Evolutionary conservation across 208 protist species (phyloP).

Genomic region (Acanthamoeba sp.): DNA sequence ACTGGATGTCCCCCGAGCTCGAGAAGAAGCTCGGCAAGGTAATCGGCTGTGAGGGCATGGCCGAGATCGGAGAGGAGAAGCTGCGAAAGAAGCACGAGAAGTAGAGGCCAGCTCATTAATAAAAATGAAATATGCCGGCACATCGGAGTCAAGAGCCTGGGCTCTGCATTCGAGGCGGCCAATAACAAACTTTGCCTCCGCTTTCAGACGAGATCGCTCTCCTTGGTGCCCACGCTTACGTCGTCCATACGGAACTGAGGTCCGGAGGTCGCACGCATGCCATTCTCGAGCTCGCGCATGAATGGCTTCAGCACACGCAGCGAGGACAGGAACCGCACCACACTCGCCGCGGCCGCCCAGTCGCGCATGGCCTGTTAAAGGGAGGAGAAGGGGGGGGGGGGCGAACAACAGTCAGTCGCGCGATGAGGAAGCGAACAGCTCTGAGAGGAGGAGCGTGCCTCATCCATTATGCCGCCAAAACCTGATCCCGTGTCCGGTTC

Average conservation of each 20-base stretch:
- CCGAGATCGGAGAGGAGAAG: constrained; percentile 34
- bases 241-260: constrained; percentile 58
- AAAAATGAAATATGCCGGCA: no score
- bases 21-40: constrained; percentile 31
- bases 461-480: not conserved
- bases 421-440: not conserved
- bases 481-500: not conserved
- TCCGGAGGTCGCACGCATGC: not conserved
- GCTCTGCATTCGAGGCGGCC: no score
- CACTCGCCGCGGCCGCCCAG: not conserved
- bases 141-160: no score
- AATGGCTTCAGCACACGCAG: not conserved
- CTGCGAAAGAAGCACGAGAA: constrained; percentile 8
- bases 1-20: constrained; percentile 36
- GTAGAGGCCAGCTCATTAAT: no score
- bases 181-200: no score
- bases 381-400: no score
- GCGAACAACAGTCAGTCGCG: no score
- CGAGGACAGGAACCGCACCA: constrained; percentile 18
- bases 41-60: not conserved
- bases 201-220: not conserved
- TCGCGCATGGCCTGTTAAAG: not conserved
- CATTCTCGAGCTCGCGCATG: constrained; percentile 36
- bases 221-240: not conserved
- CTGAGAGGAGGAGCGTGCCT: not conserved